phyloP scores from a whole-genome alignment of 2,329 filamentous ascomycete species.

The Penicillium digitatum region DNA sequence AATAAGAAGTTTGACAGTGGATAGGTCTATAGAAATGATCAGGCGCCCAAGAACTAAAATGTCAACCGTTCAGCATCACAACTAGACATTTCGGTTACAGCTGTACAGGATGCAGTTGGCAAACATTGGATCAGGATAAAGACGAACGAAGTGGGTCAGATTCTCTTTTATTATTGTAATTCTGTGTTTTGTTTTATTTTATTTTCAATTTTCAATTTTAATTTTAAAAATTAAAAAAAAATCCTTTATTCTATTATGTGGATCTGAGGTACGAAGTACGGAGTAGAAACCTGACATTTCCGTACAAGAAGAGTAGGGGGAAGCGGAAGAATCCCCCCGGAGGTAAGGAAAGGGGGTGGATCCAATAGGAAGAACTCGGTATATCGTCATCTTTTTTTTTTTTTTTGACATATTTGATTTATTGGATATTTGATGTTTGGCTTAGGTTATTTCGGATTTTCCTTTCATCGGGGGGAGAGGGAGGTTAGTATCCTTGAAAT shows the following conservation, averaged over 20 bases:
- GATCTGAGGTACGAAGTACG: neutral
- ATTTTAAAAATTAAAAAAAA: constrained; percentile 2
- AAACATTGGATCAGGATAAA: constrained; percentile 35
- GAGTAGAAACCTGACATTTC: constrained; percentile 9
- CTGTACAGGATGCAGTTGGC: constrained; percentile 37
- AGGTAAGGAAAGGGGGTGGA: constrained; percentile 21
- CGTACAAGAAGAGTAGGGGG: constrained; percentile 12
- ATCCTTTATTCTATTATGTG: constrained; percentile 12
- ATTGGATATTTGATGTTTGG: neutral
- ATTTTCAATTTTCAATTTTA: constrained; percentile 3
- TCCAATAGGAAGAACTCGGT: constrained; percentile 12
- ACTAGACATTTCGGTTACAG: constrained; percentile 34
- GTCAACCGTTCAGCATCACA: constrained; percentile 32
- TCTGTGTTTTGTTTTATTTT: constrained; percentile 7
- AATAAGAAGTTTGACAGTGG: constrained; percentile 28
- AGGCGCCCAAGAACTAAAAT: constrained; percentile 29
- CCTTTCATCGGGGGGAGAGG: neutral
- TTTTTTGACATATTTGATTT: neutral
- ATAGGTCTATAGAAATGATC: constrained; percentile 35
- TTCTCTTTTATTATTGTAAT: constrained; percentile 12
- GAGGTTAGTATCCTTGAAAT: too few species aligned
- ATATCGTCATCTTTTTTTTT: constrained; percentile 15
- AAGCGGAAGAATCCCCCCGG: constrained; percentile 17
- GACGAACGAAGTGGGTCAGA: constrained; percentile 25
- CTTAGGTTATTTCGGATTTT: too few species aligned